Conservation (phyloP, 1,284 basidiomycete genomes). For the Spongispora temasekensis region DNA sequence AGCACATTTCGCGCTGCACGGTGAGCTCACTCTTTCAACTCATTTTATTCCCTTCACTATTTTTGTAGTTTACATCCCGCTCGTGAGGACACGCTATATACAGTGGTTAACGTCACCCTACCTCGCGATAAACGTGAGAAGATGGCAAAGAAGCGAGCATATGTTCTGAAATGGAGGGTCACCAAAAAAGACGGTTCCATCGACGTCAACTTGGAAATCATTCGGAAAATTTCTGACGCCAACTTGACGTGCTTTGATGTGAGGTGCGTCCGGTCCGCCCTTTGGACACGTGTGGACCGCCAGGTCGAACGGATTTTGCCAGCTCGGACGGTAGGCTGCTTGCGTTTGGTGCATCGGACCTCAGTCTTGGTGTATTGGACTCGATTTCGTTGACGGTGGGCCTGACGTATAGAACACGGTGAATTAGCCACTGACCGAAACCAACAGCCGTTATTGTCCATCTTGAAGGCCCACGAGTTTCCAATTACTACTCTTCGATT, state of each 20-base stretch:
- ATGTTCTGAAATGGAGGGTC: slow-evolving; percentile 66
- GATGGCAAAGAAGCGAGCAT: slow-evolving; percentile 56
- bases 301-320: slow-evolving; percentile 10
- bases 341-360: slow-evolving; percentile 88
- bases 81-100: slow-evolving; percentile 59
- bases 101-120: slow-evolving; percentile 72
- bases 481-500: slow-evolving; percentile 90
- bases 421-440: slow-evolving; percentile 8
- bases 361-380: slow-evolving; percentile 85
- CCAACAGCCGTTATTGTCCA: slow-evolving; percentile 77
- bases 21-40: slow-evolving; percentile 39
- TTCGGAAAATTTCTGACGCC: slow-evolving; percentile 70
- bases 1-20: slow-evolving; percentile 71
- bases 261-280: slow-evolving; percentile 57
- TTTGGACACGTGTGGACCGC: slow-evolving; percentile 8
- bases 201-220: slow-evolving; percentile 43
- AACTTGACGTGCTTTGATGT: slow-evolving; percentile 86
- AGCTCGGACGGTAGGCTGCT: slow-evolving; percentile 82
- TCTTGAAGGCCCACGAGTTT: slow-evolving; percentile 94
- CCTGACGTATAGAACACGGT: neutral
- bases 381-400: slow-evolving; percentile 77
- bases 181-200: slow-evolving; percentile 43
- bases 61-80: slow-evolving; percentile 60
- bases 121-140: slow-evolving; percentile 56
- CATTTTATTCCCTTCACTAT: slow-evolving; percentile 19